Evolutionary conservation across 148 eudicot genomes (phyloP).

Genomic region (Camellia granthamiana): DNA sequence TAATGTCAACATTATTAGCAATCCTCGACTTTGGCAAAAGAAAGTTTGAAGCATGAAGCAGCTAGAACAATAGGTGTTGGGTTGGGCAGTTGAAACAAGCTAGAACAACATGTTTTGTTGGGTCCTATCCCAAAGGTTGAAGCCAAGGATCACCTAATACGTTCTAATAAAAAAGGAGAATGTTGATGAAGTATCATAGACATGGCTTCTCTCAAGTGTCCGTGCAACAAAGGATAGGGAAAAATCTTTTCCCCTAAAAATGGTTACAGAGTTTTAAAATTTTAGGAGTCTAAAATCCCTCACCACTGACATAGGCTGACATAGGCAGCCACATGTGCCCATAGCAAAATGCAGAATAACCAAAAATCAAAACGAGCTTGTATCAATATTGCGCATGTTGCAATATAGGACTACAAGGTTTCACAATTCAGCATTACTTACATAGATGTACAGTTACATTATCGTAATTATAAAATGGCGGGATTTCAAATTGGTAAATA

Average conservation of each 20-base stretch:
- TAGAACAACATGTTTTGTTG: no score
- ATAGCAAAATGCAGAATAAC: neutral
- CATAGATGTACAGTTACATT: neutral
- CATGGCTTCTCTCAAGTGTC: no score
- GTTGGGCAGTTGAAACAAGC: neutral
- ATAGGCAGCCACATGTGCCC: neutral
- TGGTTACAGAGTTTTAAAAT: no score
- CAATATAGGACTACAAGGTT: neutral
- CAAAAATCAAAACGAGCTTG: neutral
- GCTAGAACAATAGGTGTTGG: neutral
- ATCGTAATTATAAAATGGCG: neutral
- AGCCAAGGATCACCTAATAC: neutral
- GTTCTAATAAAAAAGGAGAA: neutral
- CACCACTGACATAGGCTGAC: neutral
- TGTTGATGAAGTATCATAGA: neutral
- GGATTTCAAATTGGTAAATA: neutral
- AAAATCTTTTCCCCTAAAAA: no score
- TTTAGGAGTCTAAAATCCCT: neutral
- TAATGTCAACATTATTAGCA: neutral
- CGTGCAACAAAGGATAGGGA: no score
- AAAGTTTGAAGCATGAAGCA: neutral
- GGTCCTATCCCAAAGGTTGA: neutral
- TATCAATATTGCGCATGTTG: neutral
- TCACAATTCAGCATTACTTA: neutral
- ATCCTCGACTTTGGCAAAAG: neutral